Base-by-base conservation (phyloP, 2,329 filamentous ascomycete genomes). In the Camptophora hylomeconis region DNA sequence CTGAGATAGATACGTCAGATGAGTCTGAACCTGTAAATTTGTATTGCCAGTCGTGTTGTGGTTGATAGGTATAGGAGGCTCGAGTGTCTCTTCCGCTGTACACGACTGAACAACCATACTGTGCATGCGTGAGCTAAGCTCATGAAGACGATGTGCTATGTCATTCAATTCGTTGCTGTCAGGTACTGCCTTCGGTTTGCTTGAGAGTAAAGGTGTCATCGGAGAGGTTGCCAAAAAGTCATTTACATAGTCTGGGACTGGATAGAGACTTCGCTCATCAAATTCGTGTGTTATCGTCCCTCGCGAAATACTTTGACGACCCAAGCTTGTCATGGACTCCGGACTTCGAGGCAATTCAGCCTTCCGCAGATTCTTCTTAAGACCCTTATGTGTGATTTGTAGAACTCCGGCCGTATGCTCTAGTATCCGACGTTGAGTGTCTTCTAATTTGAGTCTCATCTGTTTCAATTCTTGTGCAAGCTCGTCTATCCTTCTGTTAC, bases 321-420 rank as follows among this genome's bases (percentile, higher is more conserved):
- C 40, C 39, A 41, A 40, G 21, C 45, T 44, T 5, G 38, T 37
- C 38, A 82, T 69, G 56, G 77, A 84, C 49, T 82, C 79, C 5
- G 79, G 78, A 44, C 77, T 84, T 31, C 77, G 74, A 5, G 78
- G 79, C 37, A 81, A 53, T 15, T 44, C 40, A 12, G 35, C 41
- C 17, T 55, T 56, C 28, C 62, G 56, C 5, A 60, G 52, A 41
- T 69, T 71, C 46, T 71, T 78, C 33, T 65, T 63, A n/a, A 78
- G 64, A 1, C 71, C 73, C 44, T 77, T 79, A 54, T 95, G 86
- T 6, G 86, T 92, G 53, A 92, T 69, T 49, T 93, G 84, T 30
- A 98, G 60, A 20, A 98, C 81, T 24, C 82, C 87, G 9, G 89
- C 86, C 0, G 87, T 95, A 51, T 98, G 89, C 51, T 87, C 75